phyloP scores from a whole-genome alignment of 495 filamentous ascomycete species.

The Aspergillus nidulans region DNA sequence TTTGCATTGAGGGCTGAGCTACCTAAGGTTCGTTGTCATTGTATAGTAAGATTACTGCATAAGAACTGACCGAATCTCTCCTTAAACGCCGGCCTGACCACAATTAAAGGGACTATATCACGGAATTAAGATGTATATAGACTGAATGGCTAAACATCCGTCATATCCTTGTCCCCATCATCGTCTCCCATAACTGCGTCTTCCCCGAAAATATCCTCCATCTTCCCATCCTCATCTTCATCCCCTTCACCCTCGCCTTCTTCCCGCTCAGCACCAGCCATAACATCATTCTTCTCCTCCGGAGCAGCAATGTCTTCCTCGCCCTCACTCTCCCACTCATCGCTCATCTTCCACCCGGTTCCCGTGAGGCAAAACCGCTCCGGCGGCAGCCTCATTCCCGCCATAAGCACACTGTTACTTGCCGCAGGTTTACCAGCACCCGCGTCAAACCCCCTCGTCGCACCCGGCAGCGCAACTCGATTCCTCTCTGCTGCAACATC shows the following conservation, averaged over 20 bases:
- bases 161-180: constrained; percentile 46
- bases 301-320: constrained; percentile 49
- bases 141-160: constrained; percentile 35
- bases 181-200: constrained; percentile 42
- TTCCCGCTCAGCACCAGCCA: constrained; percentile 24
- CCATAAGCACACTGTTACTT: constrained; percentile 29
- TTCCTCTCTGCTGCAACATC: constrained; percentile 83
- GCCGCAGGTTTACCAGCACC: constrained; percentile 2
- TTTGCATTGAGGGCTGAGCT: not conserved
- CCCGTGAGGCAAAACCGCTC: constrained; percentile 92
- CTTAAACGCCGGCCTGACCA: not conserved
- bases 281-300: constrained; percentile 17
- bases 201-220: constrained; percentile 58
- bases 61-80: constrained; percentile 14
- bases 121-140: not conserved
- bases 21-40: not conserved
- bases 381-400: constrained; percentile 77
- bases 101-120: not conserved
- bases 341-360: constrained; percentile 74
- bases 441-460: constrained; percentile 60
- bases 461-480: constrained; percentile 69
- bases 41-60: constrained; percentile 6
- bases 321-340: constrained; percentile 67
- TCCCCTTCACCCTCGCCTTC: constrained; percentile 31
- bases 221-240: constrained; percentile 54